A percentile compares a stretch with the other conserved stretches of the same genome.
phyloP scores from a whole-genome alignment of 108 stramenopile genomes.

The Pseudonitzschia multiseries region DNA sequence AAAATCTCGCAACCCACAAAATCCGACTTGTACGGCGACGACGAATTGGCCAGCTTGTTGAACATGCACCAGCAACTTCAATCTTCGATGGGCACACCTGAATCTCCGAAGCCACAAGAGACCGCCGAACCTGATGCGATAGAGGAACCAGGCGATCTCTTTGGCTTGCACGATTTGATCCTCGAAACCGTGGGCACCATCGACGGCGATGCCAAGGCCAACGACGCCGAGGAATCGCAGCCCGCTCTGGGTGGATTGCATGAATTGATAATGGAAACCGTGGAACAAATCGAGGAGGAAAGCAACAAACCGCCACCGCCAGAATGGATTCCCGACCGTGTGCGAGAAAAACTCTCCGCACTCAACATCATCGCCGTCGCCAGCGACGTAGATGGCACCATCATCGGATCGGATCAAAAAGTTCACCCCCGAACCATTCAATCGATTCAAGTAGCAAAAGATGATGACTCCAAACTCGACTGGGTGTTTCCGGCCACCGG shows the following conservation, averaged over 20 bases:
- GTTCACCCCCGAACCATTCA: constrained; percentile 66
- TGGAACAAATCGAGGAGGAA: not conserved
- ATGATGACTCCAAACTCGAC: constrained; percentile 23
- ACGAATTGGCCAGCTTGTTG: constrained; percentile 65
- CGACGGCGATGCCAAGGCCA: constrained; percentile 2
- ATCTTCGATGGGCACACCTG: not conserved
- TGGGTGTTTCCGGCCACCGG: constrained; percentile 88
- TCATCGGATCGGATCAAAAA: constrained; percentile 57
- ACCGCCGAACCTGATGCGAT: not conserved
- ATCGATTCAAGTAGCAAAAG: constrained; percentile 50
- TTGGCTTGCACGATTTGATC: constrained; percentile 62
- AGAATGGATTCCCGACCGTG: constrained; percentile 17
- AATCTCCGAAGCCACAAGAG: not conserved
- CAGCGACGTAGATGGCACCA: constrained; percentile 88
- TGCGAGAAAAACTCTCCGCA: constrained; percentile 18
- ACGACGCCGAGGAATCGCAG: constrained; percentile 9
- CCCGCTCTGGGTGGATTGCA: constrained; percentile 30
- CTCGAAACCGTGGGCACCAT: constrained; percentile 50
- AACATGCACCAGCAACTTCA: constrained; percentile 50
- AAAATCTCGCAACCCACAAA: constrained; percentile 39
- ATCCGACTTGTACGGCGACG: constrained; percentile 62
- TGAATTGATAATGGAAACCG: constrained; percentile 59
- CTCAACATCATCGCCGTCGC: constrained; percentile 61
- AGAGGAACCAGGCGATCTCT: constrained; percentile 21
- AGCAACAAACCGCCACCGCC: not conserved